Base-by-base conservation (phyloP, 192 early-diverging fungal species). In the Coemansia sp. region DNA sequence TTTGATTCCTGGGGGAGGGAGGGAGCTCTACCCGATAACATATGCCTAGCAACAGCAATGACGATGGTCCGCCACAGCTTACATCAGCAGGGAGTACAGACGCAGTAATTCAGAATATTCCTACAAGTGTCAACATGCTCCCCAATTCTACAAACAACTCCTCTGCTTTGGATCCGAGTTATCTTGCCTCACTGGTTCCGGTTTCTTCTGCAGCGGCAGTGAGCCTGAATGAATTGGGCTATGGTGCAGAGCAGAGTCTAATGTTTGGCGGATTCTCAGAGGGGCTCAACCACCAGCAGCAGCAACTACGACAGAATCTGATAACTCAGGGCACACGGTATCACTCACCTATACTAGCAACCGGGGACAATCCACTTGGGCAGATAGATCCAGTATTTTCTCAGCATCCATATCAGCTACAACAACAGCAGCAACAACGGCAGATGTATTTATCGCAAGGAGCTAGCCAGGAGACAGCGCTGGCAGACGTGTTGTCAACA, bases 351-450 rank as follows among this genome's bases (percentile, higher is more conserved):
- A 4, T 16, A 16, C 12, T 14, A 16, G 14, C 12, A 44, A 16
- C 38, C 16, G 38, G 14, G 16, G 38, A 6, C 38, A 9, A 3
- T 44, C 3, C 14, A 3, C 12, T 44, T 44, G 38, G 38, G 12
- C 14, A 9, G 38, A 16, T 44, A 3, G 38, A 44, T 16, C 38
- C 38, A 16, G 14, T 4, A 9, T 44, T 44, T 16, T 44, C 38
- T 44, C 38, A 16, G 38, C 14, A 44, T 44, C 38, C 28, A 6
- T 30, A 50, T 21, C 49, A 50, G 22, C 49, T 21, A 50, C 4
- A 21, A 8, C 18, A 23, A 8, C 64, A 58, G 21, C 68, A 64
- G 34, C 68, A 64, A 48, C 57, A 53, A 49, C 66, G 3, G 14
- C 38, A 3, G 16, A 9, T 44, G 38, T 0, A 10, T 30, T 54